These are phyloP conservation scores for Kalmusia sp. DNA, from an alignment of 2,329 filamentous ascomycete genomes.

Conservation along the genomic window DNA sequence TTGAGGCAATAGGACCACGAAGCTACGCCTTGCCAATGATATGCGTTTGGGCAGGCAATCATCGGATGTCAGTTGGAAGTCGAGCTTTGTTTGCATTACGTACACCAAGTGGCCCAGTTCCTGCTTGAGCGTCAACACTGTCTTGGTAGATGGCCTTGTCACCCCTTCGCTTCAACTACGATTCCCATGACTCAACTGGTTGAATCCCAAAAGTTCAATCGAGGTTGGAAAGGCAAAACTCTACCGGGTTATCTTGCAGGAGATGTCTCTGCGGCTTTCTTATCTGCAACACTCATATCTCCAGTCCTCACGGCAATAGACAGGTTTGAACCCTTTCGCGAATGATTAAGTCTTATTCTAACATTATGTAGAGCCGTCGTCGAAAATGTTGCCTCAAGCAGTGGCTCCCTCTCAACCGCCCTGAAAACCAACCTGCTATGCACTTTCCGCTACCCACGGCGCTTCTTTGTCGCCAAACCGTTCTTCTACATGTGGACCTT, in stretches of 20 bases:
- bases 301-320: slow-evolving; percentile 36
- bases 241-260: slow-evolving; percentile 24
- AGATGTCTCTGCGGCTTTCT: slow-evolving; percentile 30
- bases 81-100: background rate
- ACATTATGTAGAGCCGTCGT: slow-evolving; percentile 28
- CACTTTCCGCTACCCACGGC: slow-evolving; percentile 28
- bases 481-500: slow-evolving; percentile 38
- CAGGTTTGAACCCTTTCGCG: slow-evolving; percentile 19
- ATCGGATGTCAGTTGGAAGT: background rate
- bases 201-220: slow-evolving; percentile 2
- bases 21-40: background rate
- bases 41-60: background rate
- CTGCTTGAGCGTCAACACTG: background rate
- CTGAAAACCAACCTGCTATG: slow-evolving; percentile 26
- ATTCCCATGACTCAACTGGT: slow-evolving; percentile 19
- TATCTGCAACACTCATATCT: slow-evolving; percentile 34
- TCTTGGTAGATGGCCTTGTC: background rate
- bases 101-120: background rate
- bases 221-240: slow-evolving; percentile 11
- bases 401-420: slow-evolving; percentile 20
- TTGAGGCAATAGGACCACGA: background rate
- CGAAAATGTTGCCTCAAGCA: slow-evolving; percentile 30
- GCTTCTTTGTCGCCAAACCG: slow-evolving; percentile 34
- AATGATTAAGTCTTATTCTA: background rate
- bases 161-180: background rate